Base-by-base conservation (phyloP, 441 rosid species). In the Theobroma grandiflorum region DNA sequence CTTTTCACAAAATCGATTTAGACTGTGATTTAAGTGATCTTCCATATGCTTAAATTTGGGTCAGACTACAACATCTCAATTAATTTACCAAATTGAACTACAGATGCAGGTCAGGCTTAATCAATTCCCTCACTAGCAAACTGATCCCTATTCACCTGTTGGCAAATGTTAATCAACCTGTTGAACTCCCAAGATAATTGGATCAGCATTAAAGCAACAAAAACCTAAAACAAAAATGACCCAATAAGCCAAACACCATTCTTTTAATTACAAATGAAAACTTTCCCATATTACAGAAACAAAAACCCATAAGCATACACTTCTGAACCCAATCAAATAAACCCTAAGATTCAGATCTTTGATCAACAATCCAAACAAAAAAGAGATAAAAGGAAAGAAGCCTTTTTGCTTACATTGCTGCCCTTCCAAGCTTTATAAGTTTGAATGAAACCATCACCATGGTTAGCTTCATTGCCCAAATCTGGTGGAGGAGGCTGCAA, bases 371-470 rank as follows among this genome's bases (percentile, higher is more conserved):
- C 74, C 75, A 31, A 50, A 4, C 18, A 72, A 65, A 38, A 50
- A 33, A 67, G 22, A 76, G 45, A n/a, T 49, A 2, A 75, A 76
- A 65, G n/a, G 15, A 74, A 22, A 69, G 38, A 65, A 50, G 14
- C 73, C 38, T 3, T 43, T 40, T 72, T 68, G 79, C 93, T 92
- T 83, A 94, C 98, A 86, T 96, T 94, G 77, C 90, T 92, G 76
- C 94, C 98, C 89, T 94, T 92, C 99, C 99, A 95, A 40, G 86
- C 89, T 83, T 89, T 88, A 63, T 93, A 94, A 73, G 91, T 88
- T 87, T 87, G 89, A 78, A 84, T 82, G 82, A 83, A 81, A 86
- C 85, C 88, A 53, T 80, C 84, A 40, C 76, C 85, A 11, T 77
- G 77, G 37, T 75, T 79, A 26, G 15, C 89, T 65, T 82, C 88